Conservation (phyloP, 2,329 filamentous ascomycete genomes). For the Sporothrix luriei region DNA sequence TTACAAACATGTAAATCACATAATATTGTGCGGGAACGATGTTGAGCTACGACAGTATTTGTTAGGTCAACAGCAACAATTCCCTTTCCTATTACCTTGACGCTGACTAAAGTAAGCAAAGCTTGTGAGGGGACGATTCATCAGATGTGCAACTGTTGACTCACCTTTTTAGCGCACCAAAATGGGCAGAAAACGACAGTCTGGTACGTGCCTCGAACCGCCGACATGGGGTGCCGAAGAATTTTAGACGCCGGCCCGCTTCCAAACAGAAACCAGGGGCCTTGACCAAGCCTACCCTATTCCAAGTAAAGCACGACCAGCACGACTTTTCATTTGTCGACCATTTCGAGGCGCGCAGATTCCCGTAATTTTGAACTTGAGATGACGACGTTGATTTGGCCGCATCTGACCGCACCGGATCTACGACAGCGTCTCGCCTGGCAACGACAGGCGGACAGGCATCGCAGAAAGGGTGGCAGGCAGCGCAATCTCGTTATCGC, state of each 20-base stretch:
- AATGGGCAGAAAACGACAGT: no score
- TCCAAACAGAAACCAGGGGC: constrained; percentile 10
- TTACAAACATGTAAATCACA: constrained; percentile 11
- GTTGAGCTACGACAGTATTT: not conserved
- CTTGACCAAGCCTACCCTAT: not conserved
- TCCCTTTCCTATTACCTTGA: not conserved
- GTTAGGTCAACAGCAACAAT: not conserved
- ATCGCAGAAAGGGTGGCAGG: not conserved
- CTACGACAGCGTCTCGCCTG: constrained; percentile 21
- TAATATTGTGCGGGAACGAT: not conserved
- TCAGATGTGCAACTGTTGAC: not conserved
- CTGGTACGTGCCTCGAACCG: constrained; percentile 16
- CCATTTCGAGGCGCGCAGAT: constrained; percentile 4
- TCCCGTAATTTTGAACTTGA: not conserved
- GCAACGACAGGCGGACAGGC: not conserved
- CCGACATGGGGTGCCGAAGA: not conserved
- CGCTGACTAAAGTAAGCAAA: not conserved
- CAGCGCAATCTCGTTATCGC: constrained; percentile 10
- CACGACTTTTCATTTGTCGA: constrained; percentile 16
- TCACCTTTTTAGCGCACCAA: no score
- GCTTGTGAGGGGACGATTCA: not conserved
- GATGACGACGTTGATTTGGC: not conserved
- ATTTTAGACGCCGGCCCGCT: constrained; percentile 20
- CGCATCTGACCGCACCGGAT: not conserved
- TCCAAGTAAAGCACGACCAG: not conserved